A percentile compares a stretch with the other conserved stretches of the same genome.
Conservation (phyloP, 2,329 filamentous ascomycete species). For the Aspergillus hiratsukae region DNA sequence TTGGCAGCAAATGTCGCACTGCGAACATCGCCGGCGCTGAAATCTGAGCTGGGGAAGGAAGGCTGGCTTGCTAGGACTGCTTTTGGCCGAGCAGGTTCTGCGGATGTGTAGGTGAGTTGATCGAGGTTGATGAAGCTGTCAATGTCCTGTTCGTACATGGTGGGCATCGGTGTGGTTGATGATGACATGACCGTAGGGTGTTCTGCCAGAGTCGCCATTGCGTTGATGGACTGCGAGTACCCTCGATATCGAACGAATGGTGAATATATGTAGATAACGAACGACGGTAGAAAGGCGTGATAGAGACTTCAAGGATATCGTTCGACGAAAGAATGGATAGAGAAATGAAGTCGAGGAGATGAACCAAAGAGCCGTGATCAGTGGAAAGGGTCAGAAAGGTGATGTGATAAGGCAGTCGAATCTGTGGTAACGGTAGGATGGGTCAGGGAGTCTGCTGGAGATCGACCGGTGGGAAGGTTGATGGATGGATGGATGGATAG, state of each 20-base stretch:
- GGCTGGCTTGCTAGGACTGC: constrained; percentile 34
- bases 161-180: constrained; percentile 25
- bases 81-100: constrained; percentile 33
- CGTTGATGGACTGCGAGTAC: constrained; percentile 2
- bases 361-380: not conserved
- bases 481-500: not conserved
- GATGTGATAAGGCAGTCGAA: not conserved
- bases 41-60: constrained; percentile 34
- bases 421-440: not conserved
- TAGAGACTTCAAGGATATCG: not conserved
- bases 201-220: constrained; percentile 36
- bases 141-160: constrained; percentile 42
- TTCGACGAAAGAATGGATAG: not conserved
- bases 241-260: not conserved
- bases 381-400: not conserved
- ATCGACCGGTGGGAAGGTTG: not conserved
- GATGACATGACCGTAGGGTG: constrained; percentile 26
- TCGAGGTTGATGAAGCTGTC: constrained; percentile 47
- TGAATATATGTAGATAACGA: not conserved
- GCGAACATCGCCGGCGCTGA: constrained; percentile 26
- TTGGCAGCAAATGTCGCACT: constrained; percentile 33
- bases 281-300: not conserved
- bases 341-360: not conserved
- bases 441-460: not conserved
- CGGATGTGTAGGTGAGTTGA: constrained; percentile 38